Base-by-base conservation (phyloP, 768 basidiomycete genomes). In the Lyophyllum semitale region DNA sequence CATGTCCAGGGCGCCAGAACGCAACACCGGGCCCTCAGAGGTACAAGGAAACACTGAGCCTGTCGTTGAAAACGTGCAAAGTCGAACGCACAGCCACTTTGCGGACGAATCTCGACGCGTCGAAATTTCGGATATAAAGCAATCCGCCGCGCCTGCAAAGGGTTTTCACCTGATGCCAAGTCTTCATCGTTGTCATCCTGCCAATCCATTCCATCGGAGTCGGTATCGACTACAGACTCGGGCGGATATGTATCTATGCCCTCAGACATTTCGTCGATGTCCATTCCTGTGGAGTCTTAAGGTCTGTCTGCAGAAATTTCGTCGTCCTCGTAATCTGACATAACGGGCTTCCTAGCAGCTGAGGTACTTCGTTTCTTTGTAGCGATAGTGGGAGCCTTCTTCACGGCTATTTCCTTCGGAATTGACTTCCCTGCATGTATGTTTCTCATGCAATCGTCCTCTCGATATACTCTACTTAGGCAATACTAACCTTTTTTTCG, bases 181-280 rank as follows among this genome's bases (percentile, higher is more conserved):
- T 47, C 30, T 23, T 37, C 22, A 37, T 23, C 47, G 17, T 50
- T n/a, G 11, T 50, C 25, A 22, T 38, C 3, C 26, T 38, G 37
- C 23, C 5, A 9, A 18, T 50, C 49, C 49, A 50, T 50, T 11
- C 49, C 49, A 41, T 50, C 49, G 26, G 37, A 40, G 15, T 50
- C 49, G 15, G 49, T 50, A 18, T 50, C 49, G 17, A 50, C 5
- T 1, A 15, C 25, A 8, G 49, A 50, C 4, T 50, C 49, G 27
- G 46, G 46, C 1, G 29, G 46, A 11, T 2, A 11, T 5, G 20
- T 32, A 11, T 33, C 46, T 3, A 17, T 17, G 20, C 46, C 29
- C 6, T 47, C 46, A 4, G 46, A 47, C 2, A 4, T 18, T 3
- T 9, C 46, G 20, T 47, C 29, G 29, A 47, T 20, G 8, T 47